phyloP scores from a whole-genome alignment of 495 filamentous ascomycete species.

The Aspergillus avenaceus region DNA sequence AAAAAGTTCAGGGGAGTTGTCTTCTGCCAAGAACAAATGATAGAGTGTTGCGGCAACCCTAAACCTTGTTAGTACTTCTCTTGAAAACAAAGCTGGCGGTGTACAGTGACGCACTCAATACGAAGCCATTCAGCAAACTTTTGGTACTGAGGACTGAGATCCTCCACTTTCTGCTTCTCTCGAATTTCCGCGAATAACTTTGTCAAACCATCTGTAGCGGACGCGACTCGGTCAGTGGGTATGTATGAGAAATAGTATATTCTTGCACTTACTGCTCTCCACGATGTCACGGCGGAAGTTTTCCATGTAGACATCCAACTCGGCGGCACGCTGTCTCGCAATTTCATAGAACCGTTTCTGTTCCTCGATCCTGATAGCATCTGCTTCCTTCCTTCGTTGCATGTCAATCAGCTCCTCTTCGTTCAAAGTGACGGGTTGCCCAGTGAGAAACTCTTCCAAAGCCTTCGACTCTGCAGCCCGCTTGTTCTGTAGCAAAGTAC shows the following conservation, averaged over 20 bases:
- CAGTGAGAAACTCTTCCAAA: conserved; percentile 76
- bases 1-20: conserved; percentile 94
- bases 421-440: conserved; percentile 61
- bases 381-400: conserved; percentile 70
- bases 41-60: conserved; percentile 92
- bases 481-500: conserved; percentile 76
- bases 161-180: conserved; percentile 77
- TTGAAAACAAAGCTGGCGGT: background rate
- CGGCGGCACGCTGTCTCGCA: conserved; percentile 80
- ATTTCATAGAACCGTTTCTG: conserved; percentile 94
- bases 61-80: conserved; percentile 9
- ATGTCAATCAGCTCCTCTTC: conserved; percentile 85
- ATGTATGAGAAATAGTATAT: background rate
- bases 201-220: conserved; percentile 68
- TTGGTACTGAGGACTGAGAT: conserved; percentile 89
- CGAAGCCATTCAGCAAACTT: conserved; percentile 98
- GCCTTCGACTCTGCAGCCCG: conserved; percentile 77
- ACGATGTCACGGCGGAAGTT: conserved; percentile 71
- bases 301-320: conserved; percentile 98
- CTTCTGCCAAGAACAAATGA: conserved; percentile 94
- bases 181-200: conserved; percentile 91
- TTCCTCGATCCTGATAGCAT: conserved; percentile 84
- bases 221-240: conserved; percentile 1
- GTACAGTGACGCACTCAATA: conserved; percentile 61
- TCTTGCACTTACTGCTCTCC: conserved; percentile 60